Percentiles rank a stretch among this genome's conserved stretches.
phyloP scores from a whole-genome alignment of 1,284 basidiomycete species.

The Ceratobasidium theobromae region DNA sequence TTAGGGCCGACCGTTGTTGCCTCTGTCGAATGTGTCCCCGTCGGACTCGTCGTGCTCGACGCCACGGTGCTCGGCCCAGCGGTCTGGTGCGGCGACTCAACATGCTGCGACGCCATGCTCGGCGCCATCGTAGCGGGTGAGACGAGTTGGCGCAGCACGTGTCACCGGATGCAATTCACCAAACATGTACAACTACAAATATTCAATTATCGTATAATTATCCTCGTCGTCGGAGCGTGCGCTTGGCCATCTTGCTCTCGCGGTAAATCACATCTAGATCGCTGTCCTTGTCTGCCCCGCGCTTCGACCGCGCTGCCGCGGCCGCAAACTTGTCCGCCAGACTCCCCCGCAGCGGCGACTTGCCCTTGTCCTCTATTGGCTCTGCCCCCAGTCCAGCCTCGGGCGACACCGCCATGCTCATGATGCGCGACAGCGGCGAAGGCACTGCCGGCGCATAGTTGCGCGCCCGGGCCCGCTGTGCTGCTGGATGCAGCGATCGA shows the following conservation, averaged over 20 bases:
- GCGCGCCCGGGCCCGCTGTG: constrained; percentile 9
- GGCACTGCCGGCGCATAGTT: constrained; percentile 36
- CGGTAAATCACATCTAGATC: neutral
- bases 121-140: constrained; percentile 4
- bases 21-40: constrained; percentile 22
- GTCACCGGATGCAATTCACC: too few relatives aligned
- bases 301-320: neutral
- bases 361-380: too few relatives aligned
- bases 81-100: constrained; percentile 12
- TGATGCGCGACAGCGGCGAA: constrained; percentile 36
- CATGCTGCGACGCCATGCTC: constrained; percentile 20
- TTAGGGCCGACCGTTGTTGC: constrained; percentile 14
- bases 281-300: neutral
- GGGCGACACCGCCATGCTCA: constrained; percentile 33
- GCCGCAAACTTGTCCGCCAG: constrained; percentile 20
- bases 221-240: neutral
- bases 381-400: neutral
- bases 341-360: neutral
- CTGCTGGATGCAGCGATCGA: constrained; percentile 17
- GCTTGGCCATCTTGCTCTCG: neutral
- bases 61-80: constrained; percentile 28
- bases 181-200: too few relatives aligned
- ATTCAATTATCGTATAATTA: too few relatives aligned
- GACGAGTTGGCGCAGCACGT: too few relatives aligned
- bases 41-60: constrained; percentile 25